These are phyloP conservation scores for Irpex lacteus DNA, from an alignment of 1,284 basidiomycete genomes.

Conservation along the genomic window DNA sequence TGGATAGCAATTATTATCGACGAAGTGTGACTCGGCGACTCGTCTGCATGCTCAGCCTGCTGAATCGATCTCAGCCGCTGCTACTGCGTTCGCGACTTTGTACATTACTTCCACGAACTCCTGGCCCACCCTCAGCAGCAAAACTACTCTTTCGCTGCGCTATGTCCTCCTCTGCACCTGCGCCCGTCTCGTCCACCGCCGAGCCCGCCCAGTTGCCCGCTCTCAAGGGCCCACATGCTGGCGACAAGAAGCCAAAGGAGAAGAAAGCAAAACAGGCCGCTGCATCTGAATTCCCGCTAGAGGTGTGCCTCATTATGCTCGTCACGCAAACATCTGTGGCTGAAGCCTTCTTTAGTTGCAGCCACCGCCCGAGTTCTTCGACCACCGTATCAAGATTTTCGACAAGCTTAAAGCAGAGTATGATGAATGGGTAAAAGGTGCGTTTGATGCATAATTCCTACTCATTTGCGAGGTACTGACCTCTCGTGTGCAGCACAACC, in stretches of 20 bases:
- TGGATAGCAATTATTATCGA: conserved; percentile 4
- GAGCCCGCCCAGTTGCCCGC: conserved; percentile 33
- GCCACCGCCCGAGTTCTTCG: conserved; percentile 87
- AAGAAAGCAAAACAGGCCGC: conserved; percentile 38
- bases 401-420: conserved; percentile 88
- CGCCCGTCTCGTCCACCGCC: conserved; percentile 36
- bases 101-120: conserved; percentile 11
- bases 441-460: conserved; percentile 11
- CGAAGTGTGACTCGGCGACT: conserved; percentile 4
- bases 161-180: conserved; percentile 27
- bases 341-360: conserved; percentile 50
- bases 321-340: neutral
- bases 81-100: conserved; percentile 12
- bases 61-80: conserved; percentile 21
- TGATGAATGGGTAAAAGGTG: conserved; percentile 78
- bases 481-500: conserved; percentile 65
- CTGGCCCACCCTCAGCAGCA: neutral
- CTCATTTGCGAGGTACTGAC: neutral
- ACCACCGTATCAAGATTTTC: conserved; percentile 88
- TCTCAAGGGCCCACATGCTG: conserved; percentile 31
- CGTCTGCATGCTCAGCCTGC: conserved; percentile 21
- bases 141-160: conserved; percentile 6
- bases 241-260: conserved; percentile 46
- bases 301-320: conserved; percentile 42
- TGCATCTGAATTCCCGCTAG: conserved; percentile 53